Evolutionary conservation across 306 rosid species (phyloP).

Genomic region (Cucurbita ficifolia): DNA sequence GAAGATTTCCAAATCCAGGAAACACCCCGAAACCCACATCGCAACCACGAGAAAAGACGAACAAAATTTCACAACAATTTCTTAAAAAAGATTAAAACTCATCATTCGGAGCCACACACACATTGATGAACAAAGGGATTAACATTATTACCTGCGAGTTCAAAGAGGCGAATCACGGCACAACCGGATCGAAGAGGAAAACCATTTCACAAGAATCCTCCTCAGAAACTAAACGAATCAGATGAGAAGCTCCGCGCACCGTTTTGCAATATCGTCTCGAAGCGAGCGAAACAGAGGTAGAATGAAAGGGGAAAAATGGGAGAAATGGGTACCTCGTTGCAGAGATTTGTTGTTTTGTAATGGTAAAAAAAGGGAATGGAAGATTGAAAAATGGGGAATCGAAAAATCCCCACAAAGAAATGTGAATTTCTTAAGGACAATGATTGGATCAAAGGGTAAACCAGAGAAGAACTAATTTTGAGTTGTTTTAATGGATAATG

Average conservation of each 20-base stretch:
- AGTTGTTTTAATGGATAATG: constrained; percentile 1
- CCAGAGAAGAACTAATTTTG: not conserved
- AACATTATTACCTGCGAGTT: not conserved
- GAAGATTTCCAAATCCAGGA: not conserved
- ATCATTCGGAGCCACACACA: not conserved
- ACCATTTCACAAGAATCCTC: not conserved
- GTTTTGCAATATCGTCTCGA: not conserved
- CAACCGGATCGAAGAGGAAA: not conserved
- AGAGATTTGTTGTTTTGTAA: not conserved
- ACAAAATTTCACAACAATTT: not conserved
- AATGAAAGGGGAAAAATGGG: not conserved
- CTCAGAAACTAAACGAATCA: not conserved
- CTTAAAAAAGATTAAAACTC: no score
- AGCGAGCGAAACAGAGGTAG: not conserved
- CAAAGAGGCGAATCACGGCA: constrained; percentile 2
- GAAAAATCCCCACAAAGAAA: no score
- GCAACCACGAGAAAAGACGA: not conserved
- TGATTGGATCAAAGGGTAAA: constrained; percentile 1
- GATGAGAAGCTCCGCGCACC: not conserved
- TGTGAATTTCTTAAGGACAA: not conserved
- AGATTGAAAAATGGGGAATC: not conserved
- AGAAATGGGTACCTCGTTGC: not conserved
- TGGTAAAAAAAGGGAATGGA: not conserved
- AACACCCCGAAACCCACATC: not conserved
- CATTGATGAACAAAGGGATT: not conserved